Evolutionary conservation across 345 rosid genomes (phyloP).

Genomic region (Viola odorata): DNA sequence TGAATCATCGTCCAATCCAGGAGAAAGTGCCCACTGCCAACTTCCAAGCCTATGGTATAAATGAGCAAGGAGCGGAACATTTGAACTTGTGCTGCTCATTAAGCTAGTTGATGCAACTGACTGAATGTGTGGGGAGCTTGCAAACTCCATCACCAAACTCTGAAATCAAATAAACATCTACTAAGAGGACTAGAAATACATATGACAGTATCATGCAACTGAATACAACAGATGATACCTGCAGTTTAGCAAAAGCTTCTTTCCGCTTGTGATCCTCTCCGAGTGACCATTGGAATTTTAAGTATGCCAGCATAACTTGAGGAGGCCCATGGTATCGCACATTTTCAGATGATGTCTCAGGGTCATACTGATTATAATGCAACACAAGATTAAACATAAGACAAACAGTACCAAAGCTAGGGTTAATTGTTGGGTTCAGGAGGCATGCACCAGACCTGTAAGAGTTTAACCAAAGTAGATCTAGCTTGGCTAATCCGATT

Average conservation of each 20-base stretch:
- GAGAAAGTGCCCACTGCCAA: conserved; percentile 88
- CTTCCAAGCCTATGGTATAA: conserved; percentile 77
- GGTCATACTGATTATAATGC: conserved; percentile 62
- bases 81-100: conserved; percentile 40
- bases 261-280: conserved; percentile 93
- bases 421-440: background rate
- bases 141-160: conserved; percentile 71
- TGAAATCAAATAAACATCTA: conserved; percentile 19
- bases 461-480: conserved; percentile 82
- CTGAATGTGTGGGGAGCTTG: conserved; percentile 52
- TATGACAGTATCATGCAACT: too few relatives aligned
- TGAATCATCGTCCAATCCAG: conserved; percentile 86
- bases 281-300: conserved; percentile 95
- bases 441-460: conserved; percentile 49
- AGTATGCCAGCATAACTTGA: conserved; percentile 91
- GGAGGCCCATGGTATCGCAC: conserved; percentile 82
- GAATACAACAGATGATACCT: conserved; percentile 31
- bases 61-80: conserved; percentile 75
- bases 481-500: conserved; percentile 94
- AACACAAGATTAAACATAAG: conserved; percentile 15
- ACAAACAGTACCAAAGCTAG: conserved; percentile 2
- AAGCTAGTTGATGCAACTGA: conserved; percentile 41
- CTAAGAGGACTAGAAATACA: too few relatives aligned
- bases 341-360: conserved; percentile 68
- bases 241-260: conserved; percentile 83